Conservation (phyloP, 495 filamentous ascomycete genomes). For the Aspergillus carlsbadensis region DNA sequence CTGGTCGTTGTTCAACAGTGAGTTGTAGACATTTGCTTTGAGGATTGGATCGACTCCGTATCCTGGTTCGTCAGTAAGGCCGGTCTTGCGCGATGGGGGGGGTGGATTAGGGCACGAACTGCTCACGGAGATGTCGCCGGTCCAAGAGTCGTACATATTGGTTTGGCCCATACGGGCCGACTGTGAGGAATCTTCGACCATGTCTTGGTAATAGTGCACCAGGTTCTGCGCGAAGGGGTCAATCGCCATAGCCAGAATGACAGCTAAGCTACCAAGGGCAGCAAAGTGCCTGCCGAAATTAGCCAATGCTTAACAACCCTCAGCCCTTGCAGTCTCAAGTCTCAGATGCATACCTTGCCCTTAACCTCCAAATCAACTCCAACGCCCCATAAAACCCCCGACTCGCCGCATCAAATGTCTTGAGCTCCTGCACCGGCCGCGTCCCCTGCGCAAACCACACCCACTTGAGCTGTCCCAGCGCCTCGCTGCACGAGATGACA, state of each 20-base stretch:
- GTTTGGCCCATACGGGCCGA: not conserved
- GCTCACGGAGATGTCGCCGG: too few relatives aligned
- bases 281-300: constrained; percentile 14
- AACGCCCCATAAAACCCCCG: constrained; percentile 10
- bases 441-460: constrained; percentile 18
- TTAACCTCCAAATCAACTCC: constrained; percentile 3
- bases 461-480: constrained; percentile 20
- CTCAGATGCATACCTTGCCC: not conserved
- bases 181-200: constrained; percentile 1
- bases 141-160: not conserved
- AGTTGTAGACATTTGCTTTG: constrained; percentile 17
- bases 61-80: not conserved
- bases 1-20: constrained; percentile 11
- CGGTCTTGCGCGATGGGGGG: too few relatives aligned
- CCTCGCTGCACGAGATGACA: constrained; percentile 12
- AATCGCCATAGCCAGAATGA: constrained; percentile 10
- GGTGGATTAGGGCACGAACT: too few relatives aligned
- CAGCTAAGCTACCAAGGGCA: not conserved
- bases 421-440: constrained; percentile 13
- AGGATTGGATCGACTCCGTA: constrained; percentile 6
- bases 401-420: constrained; percentile 17
- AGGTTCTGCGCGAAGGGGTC: constrained; percentile 15
- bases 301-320: too few relatives aligned
- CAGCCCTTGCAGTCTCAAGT: not conserved
- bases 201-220: not conserved